Percentiles rank a stretch among this genome's conserved stretches.
phyloP scores from a whole-genome alignment of 2,329 filamentous ascomycete species.

The Alternaria alternata region DNA sequence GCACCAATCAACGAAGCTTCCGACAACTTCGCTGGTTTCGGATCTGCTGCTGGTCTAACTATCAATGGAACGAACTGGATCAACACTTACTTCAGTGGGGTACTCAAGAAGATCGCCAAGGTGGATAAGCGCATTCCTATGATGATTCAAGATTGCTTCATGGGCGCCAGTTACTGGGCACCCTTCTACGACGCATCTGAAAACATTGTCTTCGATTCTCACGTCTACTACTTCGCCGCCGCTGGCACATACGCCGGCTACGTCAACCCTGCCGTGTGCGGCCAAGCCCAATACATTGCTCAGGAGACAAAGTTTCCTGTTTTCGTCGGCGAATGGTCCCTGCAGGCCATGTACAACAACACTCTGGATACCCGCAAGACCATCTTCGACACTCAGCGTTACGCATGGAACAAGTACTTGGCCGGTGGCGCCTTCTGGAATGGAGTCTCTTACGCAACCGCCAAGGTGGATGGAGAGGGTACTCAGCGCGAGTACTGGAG shows the following conservation, averaged over 20 bases:
- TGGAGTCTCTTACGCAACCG: neutral
- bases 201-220: conserved; percentile 35
- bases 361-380: conserved; percentile 4
- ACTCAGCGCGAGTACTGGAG: conserved; percentile 20
- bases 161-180: conserved; percentile 29
- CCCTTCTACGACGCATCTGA: conserved; percentile 3
- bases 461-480: conserved; percentile 16
- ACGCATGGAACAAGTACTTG: conserved; percentile 16
- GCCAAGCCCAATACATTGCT: neutral
- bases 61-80: conserved; percentile 43
- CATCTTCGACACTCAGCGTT: conserved; percentile 11
- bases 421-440: conserved; percentile 13
- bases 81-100: conserved; percentile 40
- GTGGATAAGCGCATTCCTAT: conserved; percentile 21
- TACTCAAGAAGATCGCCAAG: conserved; percentile 23
- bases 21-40: conserved; percentile 49
- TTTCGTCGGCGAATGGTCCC: conserved; percentile 16
- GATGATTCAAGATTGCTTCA: conserved; percentile 31
- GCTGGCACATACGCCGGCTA: neutral
- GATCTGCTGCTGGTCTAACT: conserved; percentile 40
- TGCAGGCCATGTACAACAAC: conserved; percentile 19
- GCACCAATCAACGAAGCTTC: conserved; percentile 51
- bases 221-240: conserved; percentile 37
- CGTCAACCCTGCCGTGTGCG: neutral
- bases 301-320: conserved; percentile 13